Base-by-base conservation (phyloP, 2,329 filamentous ascomycete species). In the Fusarium compactum region DNA sequence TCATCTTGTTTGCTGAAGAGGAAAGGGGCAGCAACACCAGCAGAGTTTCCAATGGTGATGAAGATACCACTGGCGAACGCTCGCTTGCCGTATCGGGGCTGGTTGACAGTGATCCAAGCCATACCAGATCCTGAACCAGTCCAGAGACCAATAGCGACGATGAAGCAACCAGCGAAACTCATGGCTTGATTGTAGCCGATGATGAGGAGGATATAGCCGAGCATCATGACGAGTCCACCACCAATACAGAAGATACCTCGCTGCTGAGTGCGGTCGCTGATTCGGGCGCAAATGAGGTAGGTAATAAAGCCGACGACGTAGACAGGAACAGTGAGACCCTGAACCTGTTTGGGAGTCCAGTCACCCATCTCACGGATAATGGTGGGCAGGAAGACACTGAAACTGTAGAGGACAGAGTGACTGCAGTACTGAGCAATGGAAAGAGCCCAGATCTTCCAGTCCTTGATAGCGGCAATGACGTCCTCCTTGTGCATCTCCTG, bases 261-360 rank as follows among this genome's bases (percentile, higher is more conserved):
- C 25, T 81, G 81, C 67, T 90, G 88, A 50, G 83, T 83, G 53
- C 82, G 80, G 74, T 92, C 89, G 20, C 86, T 89, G 57, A 89
- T 76, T 62, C 83, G 84, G 8, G 90, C 89, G 11, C 86, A 81
- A 3, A 83, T 59, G 14, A 92, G 79, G 69, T 91, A 92, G 0
- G 83, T 85, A 22, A 89, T 82, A 0, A 89, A 89, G 2, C 90
- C 90, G 2, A 91, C 75, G 0, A 85, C 84, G 67, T 92, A 92
- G 74, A 89, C 90, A 2, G 91, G 91, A 22, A 92, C 89, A 0
- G 90, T 92, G 45, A 92, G 82, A 38, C 89, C 88, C 74, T 93
- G 90, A 0, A 90, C 85, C 70, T 90, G 83, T 0, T 87, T 83
- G 0, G 81, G 81, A 0, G 83, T 82, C 79, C 88, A 91, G 5